A percentile compares a stretch with the other conserved stretches of the same genome.
phyloP scores from a whole-genome alignment of 1,284 basidiomycete species.

The Malassezia restricta region DNA sequence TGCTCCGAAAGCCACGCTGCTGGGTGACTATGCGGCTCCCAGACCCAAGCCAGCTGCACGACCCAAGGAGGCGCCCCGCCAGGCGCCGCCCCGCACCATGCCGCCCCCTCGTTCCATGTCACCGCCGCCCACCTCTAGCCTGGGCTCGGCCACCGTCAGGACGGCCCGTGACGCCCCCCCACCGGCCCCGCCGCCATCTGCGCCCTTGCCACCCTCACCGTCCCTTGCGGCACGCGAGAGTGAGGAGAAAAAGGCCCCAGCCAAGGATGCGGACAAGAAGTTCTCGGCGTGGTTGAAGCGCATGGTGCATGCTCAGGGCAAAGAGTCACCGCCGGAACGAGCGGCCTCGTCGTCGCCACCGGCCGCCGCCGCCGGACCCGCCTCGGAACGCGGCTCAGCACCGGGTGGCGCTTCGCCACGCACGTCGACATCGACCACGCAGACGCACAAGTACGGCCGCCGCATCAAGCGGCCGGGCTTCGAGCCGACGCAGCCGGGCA shows the following conservation, averaged over 20 bases:
- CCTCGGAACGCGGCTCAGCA: too few relatives aligned
- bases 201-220: too few relatives aligned
- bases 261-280: not conserved
- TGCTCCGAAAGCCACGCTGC: not conserved
- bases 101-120: not conserved
- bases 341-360: not conserved
- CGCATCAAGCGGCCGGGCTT: conserved; percentile 11
- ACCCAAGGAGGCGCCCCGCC: not conserved
- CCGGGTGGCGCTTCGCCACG: not conserved
- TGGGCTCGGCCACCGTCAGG: too few relatives aligned
- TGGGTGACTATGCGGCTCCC: not conserved
- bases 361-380: too few relatives aligned
- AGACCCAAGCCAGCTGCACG: not conserved
- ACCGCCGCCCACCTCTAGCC: too few relatives aligned
- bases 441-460: conserved; percentile 11
- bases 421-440: conserved; percentile 5
- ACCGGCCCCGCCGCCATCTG: too few relatives aligned
- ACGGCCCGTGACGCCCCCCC: too few relatives aligned
- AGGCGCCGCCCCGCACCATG: not conserved
- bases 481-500: conserved; percentile 17
- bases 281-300: not conserved
- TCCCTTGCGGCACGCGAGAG: too few relatives aligned
- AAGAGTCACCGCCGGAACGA: not conserved
- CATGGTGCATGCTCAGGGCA: not conserved
- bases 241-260: too few relatives aligned